These are phyloP conservation scores for Mycena pura DNA, from an alignment of 768 basidiomycete genomes.

Conservation along the genomic window DNA sequence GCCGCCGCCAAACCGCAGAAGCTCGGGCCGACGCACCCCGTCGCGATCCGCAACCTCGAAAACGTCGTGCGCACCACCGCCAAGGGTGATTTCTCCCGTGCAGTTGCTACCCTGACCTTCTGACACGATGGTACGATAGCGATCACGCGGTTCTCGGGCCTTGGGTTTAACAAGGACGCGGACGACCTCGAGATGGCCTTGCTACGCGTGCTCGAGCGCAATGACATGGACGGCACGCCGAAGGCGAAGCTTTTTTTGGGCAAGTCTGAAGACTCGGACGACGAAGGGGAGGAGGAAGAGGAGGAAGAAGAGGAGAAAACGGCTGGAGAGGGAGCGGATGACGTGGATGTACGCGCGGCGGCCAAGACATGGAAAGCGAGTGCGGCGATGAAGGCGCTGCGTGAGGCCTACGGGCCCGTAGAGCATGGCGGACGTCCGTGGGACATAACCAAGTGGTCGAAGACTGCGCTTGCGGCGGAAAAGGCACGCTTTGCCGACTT, in stretches of 20 bases:
- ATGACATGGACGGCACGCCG: conserved; percentile 20
- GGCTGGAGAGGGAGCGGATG: background rate
- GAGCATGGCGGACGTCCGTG: conserved; percentile 21
- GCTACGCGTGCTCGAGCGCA: conserved; percentile 21
- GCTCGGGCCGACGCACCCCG: conserved; percentile 9
- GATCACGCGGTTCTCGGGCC: conserved; percentile 3
- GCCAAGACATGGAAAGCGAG: conserved; percentile 18
- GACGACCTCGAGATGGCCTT: conserved; percentile 9
- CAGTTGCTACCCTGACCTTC: background rate
- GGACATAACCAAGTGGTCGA: conserved; percentile 21
- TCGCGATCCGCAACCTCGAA: conserved; percentile 18
- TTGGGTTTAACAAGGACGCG: conserved; percentile 6
- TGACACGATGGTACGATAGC: background rate
- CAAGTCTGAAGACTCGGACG: conserved; percentile 9
- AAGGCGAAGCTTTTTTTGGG: conserved; percentile 15
- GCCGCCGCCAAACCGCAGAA: conserved; percentile 19
- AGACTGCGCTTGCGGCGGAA: too few relatives aligned
- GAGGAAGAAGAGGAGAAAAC: conserved; percentile 11
- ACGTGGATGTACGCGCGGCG: conserved; percentile 7
- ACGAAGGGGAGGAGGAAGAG: conserved; percentile 6
- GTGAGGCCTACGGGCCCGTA: conserved; percentile 7
- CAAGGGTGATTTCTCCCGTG: background rate
- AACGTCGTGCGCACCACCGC: conserved; percentile 18
- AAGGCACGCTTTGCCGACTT: too few relatives aligned
- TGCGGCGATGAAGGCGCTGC: conserved; percentile 21